phyloP scores from a whole-genome alignment of 441 rosid species.

The Erodium trifolium region DNA sequence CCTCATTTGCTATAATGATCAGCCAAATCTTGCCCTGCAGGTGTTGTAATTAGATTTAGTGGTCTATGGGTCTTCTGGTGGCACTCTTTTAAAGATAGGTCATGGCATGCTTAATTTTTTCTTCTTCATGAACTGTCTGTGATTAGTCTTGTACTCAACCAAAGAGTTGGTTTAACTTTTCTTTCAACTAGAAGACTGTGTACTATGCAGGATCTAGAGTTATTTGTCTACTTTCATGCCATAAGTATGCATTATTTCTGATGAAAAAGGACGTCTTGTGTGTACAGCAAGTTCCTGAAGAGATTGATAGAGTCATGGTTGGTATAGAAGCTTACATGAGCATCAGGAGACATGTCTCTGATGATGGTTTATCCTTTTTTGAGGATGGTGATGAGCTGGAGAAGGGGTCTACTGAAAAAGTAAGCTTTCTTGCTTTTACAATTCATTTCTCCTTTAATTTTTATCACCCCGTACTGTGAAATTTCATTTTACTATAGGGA shows the following conservation, averaged over 20 bases:
- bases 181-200: neutral
- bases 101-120: too few species aligned
- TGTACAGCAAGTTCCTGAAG: conserved; percentile 95
- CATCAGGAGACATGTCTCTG: conserved; percentile 69
- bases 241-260: neutral
- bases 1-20: too few species aligned
- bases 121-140: neutral
- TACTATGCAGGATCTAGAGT: neutral
- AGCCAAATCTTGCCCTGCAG: too few species aligned
- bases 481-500: neutral
- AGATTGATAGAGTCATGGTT: conserved; percentile 87
- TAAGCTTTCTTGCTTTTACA: conserved; percentile 20
- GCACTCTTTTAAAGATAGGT: too few species aligned
- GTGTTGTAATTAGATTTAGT: too few species aligned
- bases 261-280: conserved; percentile 3
- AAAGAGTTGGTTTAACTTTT: too few species aligned
- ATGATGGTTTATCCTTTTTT: conserved; percentile 61
- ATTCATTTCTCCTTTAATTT: conserved; percentile 3
- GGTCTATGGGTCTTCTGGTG: too few species aligned
- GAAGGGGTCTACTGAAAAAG: conserved; percentile 51
- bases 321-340: conserved; percentile 94
- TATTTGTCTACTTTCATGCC: neutral
- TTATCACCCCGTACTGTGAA: neutral
- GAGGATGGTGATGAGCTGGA: conserved; percentile 53
- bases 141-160: too few species aligned